Evolutionary conservation across 768 basidiomycete species (phyloP).

Genomic region (Lactarius hengduanensis): DNA sequence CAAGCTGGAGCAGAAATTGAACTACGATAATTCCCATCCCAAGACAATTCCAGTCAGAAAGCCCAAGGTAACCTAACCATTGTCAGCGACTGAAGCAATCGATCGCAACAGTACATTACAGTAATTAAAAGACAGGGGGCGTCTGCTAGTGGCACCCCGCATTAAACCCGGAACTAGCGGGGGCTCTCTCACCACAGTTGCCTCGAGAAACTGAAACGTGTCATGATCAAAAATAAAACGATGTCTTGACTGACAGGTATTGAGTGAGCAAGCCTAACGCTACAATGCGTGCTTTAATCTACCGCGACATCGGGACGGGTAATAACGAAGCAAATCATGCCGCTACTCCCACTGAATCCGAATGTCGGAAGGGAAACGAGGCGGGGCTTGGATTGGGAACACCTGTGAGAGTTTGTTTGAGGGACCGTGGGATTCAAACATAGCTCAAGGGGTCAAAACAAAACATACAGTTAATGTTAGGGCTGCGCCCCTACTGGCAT

Average conservation of each 20-base stretch:
- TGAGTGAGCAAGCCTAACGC: neutral
- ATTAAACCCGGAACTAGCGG: neutral
- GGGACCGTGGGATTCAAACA: conserved; percentile 5
- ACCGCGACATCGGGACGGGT: neutral
- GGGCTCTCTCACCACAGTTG: neutral
- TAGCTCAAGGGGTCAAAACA: neutral
- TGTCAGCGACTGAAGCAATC: neutral
- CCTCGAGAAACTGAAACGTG: conserved; percentile 9
- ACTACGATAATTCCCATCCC: neutral
- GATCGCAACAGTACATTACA: neutral
- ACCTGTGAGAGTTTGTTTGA: conserved; percentile 12
- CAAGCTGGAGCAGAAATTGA: neutral
- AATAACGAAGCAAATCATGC: neutral
- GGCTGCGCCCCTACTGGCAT: neutral
- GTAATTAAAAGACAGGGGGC: neutral
- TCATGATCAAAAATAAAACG: neutral
- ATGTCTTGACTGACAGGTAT: neutral
- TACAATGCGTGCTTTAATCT: neutral
- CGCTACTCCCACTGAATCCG: neutral
- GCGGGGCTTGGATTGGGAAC: neutral
- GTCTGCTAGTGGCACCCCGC: neutral
- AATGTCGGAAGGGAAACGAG: neutral
- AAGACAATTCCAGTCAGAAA: neutral
- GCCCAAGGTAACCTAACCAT: neutral
- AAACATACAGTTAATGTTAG: neutral